Evolutionary conservation across 495 filamentous ascomycete genomes (phyloP).

Genomic region (Aspergillus sparsus): DNA sequence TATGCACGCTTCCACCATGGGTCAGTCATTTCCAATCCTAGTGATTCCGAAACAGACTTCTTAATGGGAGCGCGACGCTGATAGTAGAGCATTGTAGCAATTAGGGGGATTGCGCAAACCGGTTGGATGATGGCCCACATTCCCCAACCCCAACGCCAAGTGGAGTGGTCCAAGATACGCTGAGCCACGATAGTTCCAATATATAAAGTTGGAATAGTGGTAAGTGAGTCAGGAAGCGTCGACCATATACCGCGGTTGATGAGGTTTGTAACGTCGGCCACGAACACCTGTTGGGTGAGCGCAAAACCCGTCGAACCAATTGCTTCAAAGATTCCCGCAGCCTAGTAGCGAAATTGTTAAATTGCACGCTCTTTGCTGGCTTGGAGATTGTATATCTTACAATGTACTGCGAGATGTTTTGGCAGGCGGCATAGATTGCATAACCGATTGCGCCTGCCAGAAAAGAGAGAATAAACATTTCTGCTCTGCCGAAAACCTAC

Average conservation of each 20-base stretch:
- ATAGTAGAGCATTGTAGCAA: constrained; percentile 28
- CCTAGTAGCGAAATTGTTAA: constrained; percentile 14
- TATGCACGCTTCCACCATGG: constrained; percentile 21
- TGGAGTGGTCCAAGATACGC: constrained; percentile 23
- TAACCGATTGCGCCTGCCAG: constrained; percentile 19
- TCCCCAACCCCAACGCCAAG: constrained; percentile 34
- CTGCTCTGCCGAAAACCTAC: constrained; percentile 27
- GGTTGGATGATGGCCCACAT: constrained; percentile 33
- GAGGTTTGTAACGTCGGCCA: constrained; percentile 33
- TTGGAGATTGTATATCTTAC: constrained; percentile 9
- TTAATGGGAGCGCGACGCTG: constrained; percentile 19
- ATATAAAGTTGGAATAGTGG: constrained; percentile 27
- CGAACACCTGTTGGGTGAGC: constrained; percentile 31
- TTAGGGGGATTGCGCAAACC: constrained; percentile 22
- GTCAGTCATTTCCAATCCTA: constrained; percentile 8
- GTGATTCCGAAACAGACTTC: background rate
- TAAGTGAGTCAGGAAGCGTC: constrained; percentile 30
- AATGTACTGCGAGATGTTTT: constrained; percentile 29
- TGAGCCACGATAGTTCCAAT: constrained; percentile 28
- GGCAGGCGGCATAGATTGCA: constrained; percentile 27
- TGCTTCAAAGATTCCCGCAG: constrained; percentile 29
- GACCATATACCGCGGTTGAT: constrained; percentile 33
- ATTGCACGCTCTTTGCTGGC: background rate
- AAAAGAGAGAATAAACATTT: constrained; percentile 32
- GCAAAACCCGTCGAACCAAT: constrained; percentile 32